Evolutionary conservation across 768 basidiomycete species (phyloP).

Genomic region (Stropharia rugosoannulata): DNA sequence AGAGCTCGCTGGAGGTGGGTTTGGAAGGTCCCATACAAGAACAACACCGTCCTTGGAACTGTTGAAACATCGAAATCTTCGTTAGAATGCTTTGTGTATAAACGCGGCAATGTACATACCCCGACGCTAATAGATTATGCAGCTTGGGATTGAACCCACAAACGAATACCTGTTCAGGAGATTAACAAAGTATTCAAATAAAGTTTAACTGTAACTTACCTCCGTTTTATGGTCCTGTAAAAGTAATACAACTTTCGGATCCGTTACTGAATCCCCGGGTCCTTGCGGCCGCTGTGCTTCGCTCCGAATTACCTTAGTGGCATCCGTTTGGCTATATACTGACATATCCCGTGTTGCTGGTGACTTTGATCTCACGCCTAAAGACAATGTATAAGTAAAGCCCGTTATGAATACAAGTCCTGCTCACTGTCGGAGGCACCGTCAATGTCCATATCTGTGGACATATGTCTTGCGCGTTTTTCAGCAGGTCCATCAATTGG

Average conservation of each 20-base stretch:
- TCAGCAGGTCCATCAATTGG: conserved; percentile 52
- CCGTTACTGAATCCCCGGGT: conserved; percentile 40
- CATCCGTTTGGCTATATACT: conserved; percentile 1
- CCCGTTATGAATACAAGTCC: not conserved
- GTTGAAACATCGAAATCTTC: conserved; percentile 9
- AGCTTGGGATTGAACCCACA: conserved; percentile 76
- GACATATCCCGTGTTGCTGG: not conserved
- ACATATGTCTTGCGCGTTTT: conserved; percentile 59
- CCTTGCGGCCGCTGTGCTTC: conserved; percentile 34
- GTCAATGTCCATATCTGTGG: conserved; percentile 50
- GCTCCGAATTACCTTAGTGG: conserved; percentile 25
- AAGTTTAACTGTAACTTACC: conserved; percentile 28
- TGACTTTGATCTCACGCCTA: not conserved
- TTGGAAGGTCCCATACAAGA: conserved; percentile 69
- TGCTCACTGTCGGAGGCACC: conserved; percentile 28
- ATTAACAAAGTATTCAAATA: not conserved
- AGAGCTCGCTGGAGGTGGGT: conserved; percentile 28
- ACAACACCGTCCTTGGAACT: conserved; percentile 80
- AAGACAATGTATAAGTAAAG: not conserved
- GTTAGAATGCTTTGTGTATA: conserved; percentile 1
- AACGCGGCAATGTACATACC: conserved; percentile 41
- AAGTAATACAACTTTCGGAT: conserved; percentile 43
- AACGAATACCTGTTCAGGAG: conserved; percentile 62
- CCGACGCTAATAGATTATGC: conserved; percentile 63
- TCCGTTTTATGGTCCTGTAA: conserved; percentile 63